Percentiles rank a stretch among this genome's conserved stretches.
These are phyloP conservation scores for Pterocarpus santalinus DNA, from an alignment of 306 rosid species.

Conservation along the genomic window DNA sequence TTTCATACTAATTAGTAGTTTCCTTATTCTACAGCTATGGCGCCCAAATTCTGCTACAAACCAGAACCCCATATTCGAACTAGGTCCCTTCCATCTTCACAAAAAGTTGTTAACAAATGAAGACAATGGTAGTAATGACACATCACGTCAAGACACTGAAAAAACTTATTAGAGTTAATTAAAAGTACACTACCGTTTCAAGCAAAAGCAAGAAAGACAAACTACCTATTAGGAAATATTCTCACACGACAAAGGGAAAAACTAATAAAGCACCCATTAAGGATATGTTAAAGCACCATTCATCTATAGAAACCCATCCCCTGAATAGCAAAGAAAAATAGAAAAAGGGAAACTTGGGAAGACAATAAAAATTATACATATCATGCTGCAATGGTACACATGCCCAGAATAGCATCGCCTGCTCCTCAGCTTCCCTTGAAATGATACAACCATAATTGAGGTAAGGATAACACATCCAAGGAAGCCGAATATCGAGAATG, in stretches of 20 bases:
- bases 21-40: too few relatives aligned
- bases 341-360: conserved; percentile 47
- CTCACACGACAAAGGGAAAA: conserved; percentile 35
- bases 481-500: conserved; percentile 48
- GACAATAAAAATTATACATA: conserved; percentile 55
- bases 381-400: conserved; percentile 59
- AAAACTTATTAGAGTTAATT: too few relatives aligned
- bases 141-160: too few relatives aligned
- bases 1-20: too few relatives aligned
- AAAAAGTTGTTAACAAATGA: too few relatives aligned
- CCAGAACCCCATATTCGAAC: too few relatives aligned
- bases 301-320: conserved; percentile 69
- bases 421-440: conserved; percentile 57
- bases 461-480: conserved; percentile 51
- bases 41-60: too few relatives aligned
- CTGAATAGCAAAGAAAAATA: conserved; percentile 50
- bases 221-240: conserved; percentile 40
- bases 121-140: too few relatives aligned
- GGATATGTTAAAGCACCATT: conserved; percentile 50
- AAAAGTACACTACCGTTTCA: too few relatives aligned
- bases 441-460: conserved; percentile 48
- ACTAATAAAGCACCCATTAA: conserved; percentile 56
- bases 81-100: too few relatives aligned
- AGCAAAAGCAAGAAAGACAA: neutral
- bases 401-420: conserved; percentile 54